phyloP scores from a whole-genome alignment of 352 stramenopile genomes.

The Plasmopara viticola region DNA sequence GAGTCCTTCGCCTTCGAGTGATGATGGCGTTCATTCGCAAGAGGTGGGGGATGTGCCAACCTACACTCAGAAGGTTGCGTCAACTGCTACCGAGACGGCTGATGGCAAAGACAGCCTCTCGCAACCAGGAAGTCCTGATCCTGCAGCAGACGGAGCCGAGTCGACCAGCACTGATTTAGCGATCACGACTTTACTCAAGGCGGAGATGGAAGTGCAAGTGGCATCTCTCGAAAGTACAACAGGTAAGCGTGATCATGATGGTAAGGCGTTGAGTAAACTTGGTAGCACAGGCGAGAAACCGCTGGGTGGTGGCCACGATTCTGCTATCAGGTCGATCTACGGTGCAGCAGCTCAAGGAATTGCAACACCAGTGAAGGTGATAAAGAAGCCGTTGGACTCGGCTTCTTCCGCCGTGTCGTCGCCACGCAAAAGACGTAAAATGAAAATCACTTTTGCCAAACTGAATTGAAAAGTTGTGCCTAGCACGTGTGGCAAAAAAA shows the following conservation, averaged over 20 bases:
- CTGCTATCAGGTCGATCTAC: slow-evolving; percentile 24
- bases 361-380: slow-evolving; percentile 32
- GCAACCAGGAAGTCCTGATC: slow-evolving; percentile 37
- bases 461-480: slow-evolving; percentile 62
- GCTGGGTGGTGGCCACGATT: slow-evolving; percentile 13
- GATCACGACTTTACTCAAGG: slow-evolving; percentile 28
- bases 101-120: slow-evolving; percentile 38
- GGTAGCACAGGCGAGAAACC: slow-evolving; percentile 22
- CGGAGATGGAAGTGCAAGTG: slow-evolving; percentile 20
- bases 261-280: slow-evolving; percentile 11
- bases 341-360: slow-evolving; percentile 17
- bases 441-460: slow-evolving; percentile 90
- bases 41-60: slow-evolving; percentile 52
- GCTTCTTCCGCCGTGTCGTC: slow-evolving; percentile 48
- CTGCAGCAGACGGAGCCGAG: slow-evolving; percentile 32
- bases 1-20: slow-evolving; percentile 31
- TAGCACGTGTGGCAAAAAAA: slow-evolving; percentile 37
- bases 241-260: slow-evolving; percentile 43
- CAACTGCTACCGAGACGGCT: slow-evolving; percentile 18
- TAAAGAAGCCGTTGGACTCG: slow-evolving; percentile 40
- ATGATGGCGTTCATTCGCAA: slow-evolving; percentile 59
- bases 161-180: slow-evolving; percentile 12
- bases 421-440: slow-evolving; percentile 86
- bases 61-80: slow-evolving; percentile 27
- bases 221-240: slow-evolving; percentile 16